A percentile compares a stretch with the other conserved stretches of the same genome.
phyloP scores from a whole-genome alignment of 345 rosid species.

The Orychophragmus violaceus region DNA sequence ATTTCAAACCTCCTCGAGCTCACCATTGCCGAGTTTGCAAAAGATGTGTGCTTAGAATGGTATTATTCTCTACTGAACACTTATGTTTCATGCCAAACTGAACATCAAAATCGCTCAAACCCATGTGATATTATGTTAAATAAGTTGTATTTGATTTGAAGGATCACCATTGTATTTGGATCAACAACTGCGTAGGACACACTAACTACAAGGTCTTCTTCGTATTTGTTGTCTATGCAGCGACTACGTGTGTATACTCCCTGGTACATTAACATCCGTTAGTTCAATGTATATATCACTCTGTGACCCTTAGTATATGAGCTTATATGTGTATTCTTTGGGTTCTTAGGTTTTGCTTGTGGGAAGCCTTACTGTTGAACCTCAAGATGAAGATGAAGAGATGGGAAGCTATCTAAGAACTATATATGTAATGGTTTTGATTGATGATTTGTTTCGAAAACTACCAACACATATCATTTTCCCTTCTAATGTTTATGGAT shows the following conservation, averaged over 20 bases:
- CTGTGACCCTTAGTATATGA: neutral
- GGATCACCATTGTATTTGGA: constrained; percentile 99
- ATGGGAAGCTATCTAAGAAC: constrained; percentile 53
- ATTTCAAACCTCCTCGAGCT: constrained; percentile 85
- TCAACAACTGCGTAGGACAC: constrained; percentile 90
- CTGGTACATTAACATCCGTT: constrained; percentile 54
- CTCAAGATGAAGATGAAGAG: constrained; percentile 55
- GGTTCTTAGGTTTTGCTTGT: constrained; percentile 66
- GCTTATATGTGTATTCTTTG: neutral
- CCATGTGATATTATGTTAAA: constrained; percentile 32
- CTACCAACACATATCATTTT: neutral
- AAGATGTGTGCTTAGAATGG: constrained; percentile 90
- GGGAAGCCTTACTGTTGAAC: constrained; percentile 71
- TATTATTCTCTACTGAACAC: constrained; percentile 29
- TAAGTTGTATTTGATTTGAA: constrained; percentile 38
- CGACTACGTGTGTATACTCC: constrained; percentile 67
- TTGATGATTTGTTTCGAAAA: neutral
- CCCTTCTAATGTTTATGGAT: neutral
- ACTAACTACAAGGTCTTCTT: constrained; percentile 91
- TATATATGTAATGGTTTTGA: constrained; percentile 53
- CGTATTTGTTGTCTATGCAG: constrained; percentile 66
- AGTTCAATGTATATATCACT: neutral
- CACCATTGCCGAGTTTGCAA: constrained; percentile 94
- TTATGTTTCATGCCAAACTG: neutral
- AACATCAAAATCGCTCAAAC: neutral